These are phyloP conservation scores for Diaporthe caulivora DNA, from an alignment of 2,329 filamentous ascomycete genomes.

Conservation along the genomic window DNA sequence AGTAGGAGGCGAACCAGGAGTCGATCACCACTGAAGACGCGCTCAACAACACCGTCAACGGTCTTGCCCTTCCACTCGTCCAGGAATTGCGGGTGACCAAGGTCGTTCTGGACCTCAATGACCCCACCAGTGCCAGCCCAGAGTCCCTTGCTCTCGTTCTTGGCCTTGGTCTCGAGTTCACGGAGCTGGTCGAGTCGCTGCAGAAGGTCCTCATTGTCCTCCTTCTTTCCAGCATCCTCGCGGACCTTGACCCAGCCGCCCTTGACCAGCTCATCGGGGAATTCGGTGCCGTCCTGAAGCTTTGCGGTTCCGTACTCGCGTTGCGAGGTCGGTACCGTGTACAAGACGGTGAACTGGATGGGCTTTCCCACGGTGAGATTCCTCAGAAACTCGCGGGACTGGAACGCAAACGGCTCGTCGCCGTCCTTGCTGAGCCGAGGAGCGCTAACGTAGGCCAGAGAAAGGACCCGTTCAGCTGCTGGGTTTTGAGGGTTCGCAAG, in stretches of 20 bases:
- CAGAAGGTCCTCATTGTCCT: constrained; percentile 82
- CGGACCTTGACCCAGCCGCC: constrained; percentile 94
- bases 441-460: constrained; percentile 91
- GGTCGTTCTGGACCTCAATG: constrained; percentile 85
- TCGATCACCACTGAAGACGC: constrained; percentile 91
- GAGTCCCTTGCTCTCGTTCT: constrained; percentile 82
- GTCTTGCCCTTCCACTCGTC: constrained; percentile 87
- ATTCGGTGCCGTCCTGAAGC: constrained; percentile 78
- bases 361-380: constrained; percentile 87
- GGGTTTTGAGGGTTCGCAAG: constrained; percentile 86
- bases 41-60: constrained; percentile 88
- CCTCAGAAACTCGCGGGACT: constrained; percentile 93
- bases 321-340: constrained; percentile 86
- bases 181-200: constrained; percentile 83
- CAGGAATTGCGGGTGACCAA: constrained; percentile 83
- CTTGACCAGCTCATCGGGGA: constrained; percentile 87
- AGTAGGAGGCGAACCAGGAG: constrained; percentile 86
- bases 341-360: constrained; percentile 86
- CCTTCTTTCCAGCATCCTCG: constrained; percentile 92
- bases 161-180: constrained; percentile 81
- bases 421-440: constrained; percentile 89
- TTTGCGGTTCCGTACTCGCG: constrained; percentile 89
- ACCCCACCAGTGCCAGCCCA: constrained; percentile 76
- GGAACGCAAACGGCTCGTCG: constrained; percentile 92
- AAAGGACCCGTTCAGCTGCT: constrained; percentile 85